A percentile compares a stretch with the other conserved stretches of the same genome.
Evolutionary conservation across 441 rosid genomes (phyloP).

Genomic region (Erysimum cheiri): DNA sequence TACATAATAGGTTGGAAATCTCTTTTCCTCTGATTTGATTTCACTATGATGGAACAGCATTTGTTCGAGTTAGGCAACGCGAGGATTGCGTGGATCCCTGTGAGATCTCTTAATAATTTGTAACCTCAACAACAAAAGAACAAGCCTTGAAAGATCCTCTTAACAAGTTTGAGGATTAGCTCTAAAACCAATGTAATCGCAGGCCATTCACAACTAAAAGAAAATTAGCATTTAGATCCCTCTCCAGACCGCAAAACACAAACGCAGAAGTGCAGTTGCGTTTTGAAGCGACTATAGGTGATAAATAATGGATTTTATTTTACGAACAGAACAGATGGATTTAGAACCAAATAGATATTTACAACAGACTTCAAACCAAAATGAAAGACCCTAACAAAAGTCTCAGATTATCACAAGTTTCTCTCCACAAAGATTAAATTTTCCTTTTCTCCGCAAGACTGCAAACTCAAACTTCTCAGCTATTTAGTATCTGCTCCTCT

Average conservation of each 20-base stretch:
- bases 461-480: conserved; percentile 37
- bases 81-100: conserved; percentile 46
- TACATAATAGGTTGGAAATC: no score
- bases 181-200: neutral
- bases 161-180: neutral
- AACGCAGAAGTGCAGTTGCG: neutral
- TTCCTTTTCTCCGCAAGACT: conserved; percentile 30
- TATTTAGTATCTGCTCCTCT: conserved; percentile 27
- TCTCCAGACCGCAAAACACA: neutral
- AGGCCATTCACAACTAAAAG: neutral
- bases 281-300: neutral
- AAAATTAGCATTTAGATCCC: neutral
- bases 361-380: conserved; percentile 35
- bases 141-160: neutral
- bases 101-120: neutral
- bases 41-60: conserved; percentile 67
- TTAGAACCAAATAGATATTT: conserved; percentile 29
- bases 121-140: conserved; percentile 50
- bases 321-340: conserved; percentile 4
- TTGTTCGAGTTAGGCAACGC: conserved; percentile 86
- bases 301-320: neutral
- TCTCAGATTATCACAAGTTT: conserved; percentile 25
- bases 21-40: no score
- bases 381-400: conserved; percentile 18
- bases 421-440: conserved; percentile 36